phyloP scores from a whole-genome alignment of 331 rosid species.

The Acacia pycnantha region DNA sequence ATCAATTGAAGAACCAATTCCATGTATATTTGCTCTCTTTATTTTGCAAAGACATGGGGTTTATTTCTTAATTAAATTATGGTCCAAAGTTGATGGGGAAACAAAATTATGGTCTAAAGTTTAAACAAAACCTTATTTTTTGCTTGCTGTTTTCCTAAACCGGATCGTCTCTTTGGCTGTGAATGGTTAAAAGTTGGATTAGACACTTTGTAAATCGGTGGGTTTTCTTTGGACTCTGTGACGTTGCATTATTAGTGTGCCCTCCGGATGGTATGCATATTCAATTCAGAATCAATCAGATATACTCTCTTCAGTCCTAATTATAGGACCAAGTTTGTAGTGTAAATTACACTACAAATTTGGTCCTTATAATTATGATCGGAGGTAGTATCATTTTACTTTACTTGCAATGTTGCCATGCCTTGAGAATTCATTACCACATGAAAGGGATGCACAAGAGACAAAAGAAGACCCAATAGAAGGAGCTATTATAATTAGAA shows the following conservation, averaged over 20 bases:
- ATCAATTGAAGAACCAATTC: background rate
- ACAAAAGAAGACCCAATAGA: background rate
- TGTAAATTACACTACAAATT: too few species aligned
- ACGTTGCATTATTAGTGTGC: background rate
- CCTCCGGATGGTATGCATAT: background rate
- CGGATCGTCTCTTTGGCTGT: background rate
- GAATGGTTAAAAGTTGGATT: background rate
- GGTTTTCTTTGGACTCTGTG: slow-evolving; percentile 4
- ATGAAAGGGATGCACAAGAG: background rate
- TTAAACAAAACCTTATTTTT: background rate
- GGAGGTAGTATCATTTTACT: background rate
- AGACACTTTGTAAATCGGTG: background rate
- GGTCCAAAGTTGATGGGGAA: background rate
- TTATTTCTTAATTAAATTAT: background rate
- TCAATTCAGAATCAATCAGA: background rate
- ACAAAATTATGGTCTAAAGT: background rate
- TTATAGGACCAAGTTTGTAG: too few species aligned
- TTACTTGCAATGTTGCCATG: background rate
- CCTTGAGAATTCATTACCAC: background rate
- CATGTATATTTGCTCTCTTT: background rate
- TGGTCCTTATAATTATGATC: too few species aligned
- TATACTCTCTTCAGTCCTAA: too few species aligned
- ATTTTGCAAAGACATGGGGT: background rate
- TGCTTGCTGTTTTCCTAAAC: background rate
- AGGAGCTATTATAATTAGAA: background rate